Evolutionary conservation across 2,329 filamentous ascomycete genomes (phyloP).

Genomic region (Lizonia empirigonia): DNA sequence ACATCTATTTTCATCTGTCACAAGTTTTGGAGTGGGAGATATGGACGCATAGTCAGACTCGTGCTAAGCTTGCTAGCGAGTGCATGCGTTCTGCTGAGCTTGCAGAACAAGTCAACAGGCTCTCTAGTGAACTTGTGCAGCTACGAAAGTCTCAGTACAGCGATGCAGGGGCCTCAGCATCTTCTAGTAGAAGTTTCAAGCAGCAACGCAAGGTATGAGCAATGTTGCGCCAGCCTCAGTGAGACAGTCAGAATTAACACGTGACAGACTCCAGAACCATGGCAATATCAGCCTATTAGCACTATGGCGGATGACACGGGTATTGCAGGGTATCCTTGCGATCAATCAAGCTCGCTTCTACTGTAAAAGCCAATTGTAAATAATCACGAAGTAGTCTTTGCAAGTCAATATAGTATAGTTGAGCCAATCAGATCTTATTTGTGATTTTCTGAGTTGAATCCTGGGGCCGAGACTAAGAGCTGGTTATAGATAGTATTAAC

Average conservation of each 20-base stretch:
- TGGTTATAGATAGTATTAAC: not conserved
- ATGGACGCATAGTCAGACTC: not conserved
- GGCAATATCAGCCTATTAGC: not conserved
- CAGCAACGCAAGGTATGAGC: slow-evolving; percentile 1
- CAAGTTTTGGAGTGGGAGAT: not conserved
- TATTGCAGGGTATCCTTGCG: no score
- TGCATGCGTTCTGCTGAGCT: not conserved
- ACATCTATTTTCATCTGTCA: not conserved
- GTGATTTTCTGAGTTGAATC: no score
- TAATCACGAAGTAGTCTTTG: not conserved
- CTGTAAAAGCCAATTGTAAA: not conserved
- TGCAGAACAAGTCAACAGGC: not conserved
- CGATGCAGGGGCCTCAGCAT: not conserved
- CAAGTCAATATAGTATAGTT: no score
- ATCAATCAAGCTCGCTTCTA: not conserved
- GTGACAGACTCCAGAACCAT: not conserved
- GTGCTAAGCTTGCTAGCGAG: not conserved
- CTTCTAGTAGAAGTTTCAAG: not conserved
- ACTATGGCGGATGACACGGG: not conserved
- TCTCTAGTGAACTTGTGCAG: not conserved
- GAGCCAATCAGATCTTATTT: no score
- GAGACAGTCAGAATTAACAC: no score
- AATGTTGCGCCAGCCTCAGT: no score
- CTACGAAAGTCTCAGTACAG: not conserved
- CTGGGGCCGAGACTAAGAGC: no score